Evolutionary conservation across 805 yeast genomes (phyloP).

Genomic region (Middelhovenomyces tepae): DNA sequence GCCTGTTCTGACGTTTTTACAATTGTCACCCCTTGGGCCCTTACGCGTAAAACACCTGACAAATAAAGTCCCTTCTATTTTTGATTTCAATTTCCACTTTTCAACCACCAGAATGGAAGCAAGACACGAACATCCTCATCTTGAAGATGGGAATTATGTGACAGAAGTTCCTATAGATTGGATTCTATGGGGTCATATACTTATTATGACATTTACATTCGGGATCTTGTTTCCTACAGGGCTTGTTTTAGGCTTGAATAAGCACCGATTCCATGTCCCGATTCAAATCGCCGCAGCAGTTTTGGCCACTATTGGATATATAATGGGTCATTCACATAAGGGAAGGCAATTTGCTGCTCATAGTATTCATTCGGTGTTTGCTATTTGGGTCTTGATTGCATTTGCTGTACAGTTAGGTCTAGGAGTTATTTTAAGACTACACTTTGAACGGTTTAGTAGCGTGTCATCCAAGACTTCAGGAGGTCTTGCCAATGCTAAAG

Average conservation of each 20-base stretch:
- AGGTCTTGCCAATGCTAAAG: too few relatives aligned
- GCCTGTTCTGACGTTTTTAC: too few relatives aligned
- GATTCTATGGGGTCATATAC: constrained; percentile 25
- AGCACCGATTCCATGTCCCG: constrained; percentile 29
- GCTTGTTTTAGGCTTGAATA: constrained; percentile 32
- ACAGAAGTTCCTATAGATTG: constrained; percentile 2
- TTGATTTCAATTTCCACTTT: too few relatives aligned
- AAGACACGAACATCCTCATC: constrained; percentile 2
- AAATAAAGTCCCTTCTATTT: too few relatives aligned
- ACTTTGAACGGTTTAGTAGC: too few relatives aligned
- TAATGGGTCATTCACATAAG: constrained; percentile 32
- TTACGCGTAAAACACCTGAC: too few relatives aligned
- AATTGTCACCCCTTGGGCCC: too few relatives aligned
- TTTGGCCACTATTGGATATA: constrained; percentile 29
- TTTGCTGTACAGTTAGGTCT: constrained; percentile 25
- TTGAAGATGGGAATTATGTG: constrained; percentile 2
- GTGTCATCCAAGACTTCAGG: too few relatives aligned
- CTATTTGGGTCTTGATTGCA: constrained; percentile 26
- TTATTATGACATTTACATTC: constrained; percentile 28
- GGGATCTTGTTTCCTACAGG: constrained; percentile 34
- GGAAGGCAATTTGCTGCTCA: constrained; percentile 29
- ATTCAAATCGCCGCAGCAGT: constrained; percentile 28
- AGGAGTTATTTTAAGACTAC: constrained; percentile 31
- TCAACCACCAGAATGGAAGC: too few relatives aligned
- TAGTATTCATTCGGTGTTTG: constrained; percentile 29